Conservation (phyloP, 805 yeast species). For the Wickerhamiella allomyrinae region DNA sequence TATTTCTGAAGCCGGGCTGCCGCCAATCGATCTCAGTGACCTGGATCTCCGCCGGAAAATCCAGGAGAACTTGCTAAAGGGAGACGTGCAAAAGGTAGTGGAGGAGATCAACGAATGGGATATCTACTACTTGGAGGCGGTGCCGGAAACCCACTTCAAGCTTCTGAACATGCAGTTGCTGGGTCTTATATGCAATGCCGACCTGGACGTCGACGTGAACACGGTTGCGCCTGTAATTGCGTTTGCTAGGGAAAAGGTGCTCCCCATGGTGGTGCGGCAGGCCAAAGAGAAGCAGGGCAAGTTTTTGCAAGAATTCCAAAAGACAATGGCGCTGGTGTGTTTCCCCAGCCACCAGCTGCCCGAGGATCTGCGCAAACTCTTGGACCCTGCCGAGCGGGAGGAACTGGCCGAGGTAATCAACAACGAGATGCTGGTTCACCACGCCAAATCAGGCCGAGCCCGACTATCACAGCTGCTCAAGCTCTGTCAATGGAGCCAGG, state of each 20-base stretch:
- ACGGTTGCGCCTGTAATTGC: slow-evolving; percentile 18
- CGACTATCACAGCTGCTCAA: background rate
- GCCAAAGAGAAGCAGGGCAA: slow-evolving; percentile 12
- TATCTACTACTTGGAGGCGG: slow-evolving; percentile 51
- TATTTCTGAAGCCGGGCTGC: slow-evolving; percentile 6
- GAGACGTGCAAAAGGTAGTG: slow-evolving; percentile 48
- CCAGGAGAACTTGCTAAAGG: slow-evolving; percentile 39
- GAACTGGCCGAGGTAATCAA: slow-evolving; percentile 62
- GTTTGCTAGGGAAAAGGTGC: slow-evolving; percentile 31
- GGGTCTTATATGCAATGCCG: slow-evolving; percentile 50
- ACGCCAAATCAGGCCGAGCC: background rate
- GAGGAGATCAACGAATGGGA: slow-evolving; percentile 40
- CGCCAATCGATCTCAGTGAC: slow-evolving; percentile 2
- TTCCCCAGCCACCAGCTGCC: slow-evolving; percentile 27
- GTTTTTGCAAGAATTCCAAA: slow-evolving; percentile 59
- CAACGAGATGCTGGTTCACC: slow-evolving; percentile 35
- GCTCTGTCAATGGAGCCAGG: background rate
- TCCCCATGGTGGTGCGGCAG: slow-evolving; percentile 20
- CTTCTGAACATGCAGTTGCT: slow-evolving; percentile 58
- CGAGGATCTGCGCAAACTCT: slow-evolving; percentile 36
- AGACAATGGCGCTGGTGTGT: slow-evolving; percentile 67
- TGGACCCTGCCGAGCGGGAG: slow-evolving; percentile 45
- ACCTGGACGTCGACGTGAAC: slow-evolving; percentile 11
- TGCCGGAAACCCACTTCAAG: slow-evolving; percentile 55
- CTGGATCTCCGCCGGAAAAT: slow-evolving; percentile 32